Percentiles rank a stretch among this genome's conserved stretches.
phyloP scores from a whole-genome alignment of 371 early-diverging fungal genomes.

The Mucor piriformis region DNA sequence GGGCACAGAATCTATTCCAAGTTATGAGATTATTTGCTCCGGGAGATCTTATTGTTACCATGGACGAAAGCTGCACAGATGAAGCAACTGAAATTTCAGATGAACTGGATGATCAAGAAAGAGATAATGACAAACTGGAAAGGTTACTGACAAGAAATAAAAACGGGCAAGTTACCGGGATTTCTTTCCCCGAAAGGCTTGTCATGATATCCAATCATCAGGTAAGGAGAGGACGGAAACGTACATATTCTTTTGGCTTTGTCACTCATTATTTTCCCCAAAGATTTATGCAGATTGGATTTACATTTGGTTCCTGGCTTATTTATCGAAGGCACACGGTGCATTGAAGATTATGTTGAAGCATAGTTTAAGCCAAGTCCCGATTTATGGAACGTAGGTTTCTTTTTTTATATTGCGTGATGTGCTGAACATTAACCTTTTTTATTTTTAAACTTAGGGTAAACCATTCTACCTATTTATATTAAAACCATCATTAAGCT shows the following conservation, averaged over 20 bases:
- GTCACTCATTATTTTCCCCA: background rate
- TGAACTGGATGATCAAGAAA: constrained; percentile 46
- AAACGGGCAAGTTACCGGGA: constrained; percentile 29
- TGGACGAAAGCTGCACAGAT: constrained; percentile 48
- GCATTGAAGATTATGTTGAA: constrained; percentile 86
- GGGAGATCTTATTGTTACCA: constrained; percentile 59
- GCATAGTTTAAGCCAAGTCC: constrained; percentile 72
- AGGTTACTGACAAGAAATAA: constrained; percentile 32
- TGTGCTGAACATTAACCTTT: background rate
- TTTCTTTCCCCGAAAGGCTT: constrained; percentile 54
- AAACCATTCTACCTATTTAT: constrained; percentile 16
- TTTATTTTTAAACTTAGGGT: constrained; percentile 18
- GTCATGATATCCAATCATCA: constrained; percentile 83
- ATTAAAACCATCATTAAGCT: background rate
- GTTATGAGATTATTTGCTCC: constrained; percentile 68
- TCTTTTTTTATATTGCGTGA: constrained; percentile 11
- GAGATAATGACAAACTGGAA: constrained; percentile 17
- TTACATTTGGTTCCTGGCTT: constrained; percentile 80
- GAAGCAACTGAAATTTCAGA: constrained; percentile 44
- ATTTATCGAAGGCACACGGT: constrained; percentile 71
- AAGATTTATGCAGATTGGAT: constrained; percentile 90
- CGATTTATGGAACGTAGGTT: constrained; percentile 80
- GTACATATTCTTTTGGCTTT: background rate
- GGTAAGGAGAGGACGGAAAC: too few species aligned
- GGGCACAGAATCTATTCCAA: constrained; percentile 64